phyloP scores from a whole-genome alignment of 78 protist genomes.

The Tieghemostelium lacteum region DNA sequence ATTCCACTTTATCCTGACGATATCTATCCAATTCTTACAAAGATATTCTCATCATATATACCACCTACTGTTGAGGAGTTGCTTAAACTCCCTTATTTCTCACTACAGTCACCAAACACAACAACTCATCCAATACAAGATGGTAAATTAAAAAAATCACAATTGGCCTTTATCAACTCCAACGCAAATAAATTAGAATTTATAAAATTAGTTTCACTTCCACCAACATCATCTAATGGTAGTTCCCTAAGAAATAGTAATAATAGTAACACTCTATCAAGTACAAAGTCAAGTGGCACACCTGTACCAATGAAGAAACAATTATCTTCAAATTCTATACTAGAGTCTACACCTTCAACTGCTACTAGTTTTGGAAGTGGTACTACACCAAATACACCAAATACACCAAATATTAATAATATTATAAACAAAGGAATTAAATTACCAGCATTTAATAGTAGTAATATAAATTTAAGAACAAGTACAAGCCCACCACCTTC shows the following conservation, averaged over 20 bases:
- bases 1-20: constrained; percentile 39
- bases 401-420: background rate
- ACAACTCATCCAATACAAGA: constrained; percentile 1
- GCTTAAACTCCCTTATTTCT: constrained; percentile 10
- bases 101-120: background rate
- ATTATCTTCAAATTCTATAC: background rate
- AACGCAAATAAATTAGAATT: constrained; percentile 3
- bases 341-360: background rate
- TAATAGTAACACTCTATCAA: background rate
- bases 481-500: background rate
- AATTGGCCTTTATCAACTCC: constrained; percentile 34
- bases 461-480: background rate
- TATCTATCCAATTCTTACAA: background rate
- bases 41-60: background rate
- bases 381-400: background rate
- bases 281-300: background rate
- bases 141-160: constrained; percentile 65
- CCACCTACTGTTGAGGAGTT: constrained; percentile 53
- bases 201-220: background rate
- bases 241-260: background rate
- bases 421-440: no score
- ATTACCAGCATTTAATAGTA: no score
- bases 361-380: background rate
- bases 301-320: background rate
- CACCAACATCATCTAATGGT: constrained; percentile 8